Percentiles rank a stretch among this genome's conserved stretches.
These are phyloP conservation scores for Vaccinium corymbosum DNA, from an alignment of 148 eudicot genomes.

Conservation along the genomic window DNA sequence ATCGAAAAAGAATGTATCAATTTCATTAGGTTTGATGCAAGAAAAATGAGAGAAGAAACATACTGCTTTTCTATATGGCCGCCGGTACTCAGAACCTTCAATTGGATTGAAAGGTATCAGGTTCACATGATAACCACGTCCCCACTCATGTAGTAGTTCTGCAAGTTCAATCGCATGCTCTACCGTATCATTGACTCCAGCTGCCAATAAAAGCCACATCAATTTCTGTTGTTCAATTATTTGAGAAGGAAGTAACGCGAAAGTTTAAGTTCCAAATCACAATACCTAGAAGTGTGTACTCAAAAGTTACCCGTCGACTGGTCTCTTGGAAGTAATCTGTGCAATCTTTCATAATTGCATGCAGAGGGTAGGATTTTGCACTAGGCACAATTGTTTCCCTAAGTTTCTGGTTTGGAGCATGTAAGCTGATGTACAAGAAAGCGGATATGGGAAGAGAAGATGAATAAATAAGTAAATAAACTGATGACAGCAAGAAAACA, in stretches of 20 bases:
- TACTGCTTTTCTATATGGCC: conserved; percentile 84
- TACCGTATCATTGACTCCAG: conserved; percentile 90
- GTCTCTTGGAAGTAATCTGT: conserved; percentile 88
- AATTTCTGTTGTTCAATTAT: background rate
- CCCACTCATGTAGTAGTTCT: conserved; percentile 81
- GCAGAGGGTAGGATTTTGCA: conserved; percentile 93
- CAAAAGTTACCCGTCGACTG: conserved; percentile 86
- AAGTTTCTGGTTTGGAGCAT: conserved; percentile 97
- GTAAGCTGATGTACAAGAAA: conserved; percentile 61
- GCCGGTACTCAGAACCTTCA: conserved; percentile 83
- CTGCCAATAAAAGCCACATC: conserved; percentile 33
- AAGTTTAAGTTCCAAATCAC: conserved; percentile 9
- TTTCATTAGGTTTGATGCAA: background rate
- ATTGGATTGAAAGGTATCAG: conserved; percentile 93
- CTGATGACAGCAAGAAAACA: background rate
- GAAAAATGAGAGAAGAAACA: conserved; percentile 6
- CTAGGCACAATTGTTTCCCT: conserved; percentile 93
- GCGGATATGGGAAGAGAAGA: background rate
- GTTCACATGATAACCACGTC: conserved; percentile 94
- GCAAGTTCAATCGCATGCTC: conserved; percentile 91
- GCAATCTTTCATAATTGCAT: conserved; percentile 93
- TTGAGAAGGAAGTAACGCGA: background rate
- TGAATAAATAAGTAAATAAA: background rate
- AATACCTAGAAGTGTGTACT: conserved; percentile 94
- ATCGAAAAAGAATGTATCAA: background rate